A percentile compares a stretch with the other conserved stretches of the same genome.
Evolutionary conservation across 441 rosid genomes (phyloP).

Genomic region (Hura crepitans): DNA sequence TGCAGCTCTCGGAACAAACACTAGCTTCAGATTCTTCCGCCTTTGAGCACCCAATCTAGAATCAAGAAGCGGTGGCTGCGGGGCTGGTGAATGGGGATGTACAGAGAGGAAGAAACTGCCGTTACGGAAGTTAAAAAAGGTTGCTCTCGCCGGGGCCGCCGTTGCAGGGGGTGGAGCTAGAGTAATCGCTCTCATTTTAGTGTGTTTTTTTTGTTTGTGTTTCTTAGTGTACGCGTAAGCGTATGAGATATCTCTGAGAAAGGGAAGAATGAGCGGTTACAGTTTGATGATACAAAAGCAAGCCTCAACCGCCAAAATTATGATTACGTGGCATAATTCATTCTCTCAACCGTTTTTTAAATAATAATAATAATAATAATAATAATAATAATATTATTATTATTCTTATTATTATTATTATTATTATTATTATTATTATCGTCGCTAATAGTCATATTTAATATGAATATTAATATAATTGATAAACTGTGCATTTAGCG

Average conservation of each 20-base stretch:
- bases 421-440: too few species aligned
- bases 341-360: neutral
- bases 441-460: too few species aligned
- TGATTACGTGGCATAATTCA: slow-evolving; percentile 23
- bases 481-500: too few species aligned
- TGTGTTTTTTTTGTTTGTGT: neutral
- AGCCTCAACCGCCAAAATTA: slow-evolving; percentile 26
- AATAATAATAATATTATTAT: too few species aligned
- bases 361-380: too few species aligned
- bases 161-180: slow-evolving; percentile 25
- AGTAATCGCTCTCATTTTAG: slow-evolving; percentile 37
- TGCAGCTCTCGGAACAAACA: slow-evolving; percentile 48
- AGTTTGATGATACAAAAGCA: slow-evolving; percentile 6
- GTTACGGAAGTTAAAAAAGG: slow-evolving; percentile 27
- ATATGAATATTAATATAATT: too few species aligned
- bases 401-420: too few species aligned
- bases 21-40: slow-evolving; percentile 26
- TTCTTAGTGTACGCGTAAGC: neutral
- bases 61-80: slow-evolving; percentile 18
- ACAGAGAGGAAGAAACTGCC: slow-evolving; percentile 30
- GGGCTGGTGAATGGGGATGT: slow-evolving; percentile 19
- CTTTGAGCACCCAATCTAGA: slow-evolving; percentile 18
- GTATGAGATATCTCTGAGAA: neutral
- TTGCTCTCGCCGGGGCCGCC: slow-evolving; percentile 22
- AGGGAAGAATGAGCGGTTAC: slow-evolving; percentile 25